Conservation (phyloP, 345 rosid genomes). For the Acer negundo region DNA sequence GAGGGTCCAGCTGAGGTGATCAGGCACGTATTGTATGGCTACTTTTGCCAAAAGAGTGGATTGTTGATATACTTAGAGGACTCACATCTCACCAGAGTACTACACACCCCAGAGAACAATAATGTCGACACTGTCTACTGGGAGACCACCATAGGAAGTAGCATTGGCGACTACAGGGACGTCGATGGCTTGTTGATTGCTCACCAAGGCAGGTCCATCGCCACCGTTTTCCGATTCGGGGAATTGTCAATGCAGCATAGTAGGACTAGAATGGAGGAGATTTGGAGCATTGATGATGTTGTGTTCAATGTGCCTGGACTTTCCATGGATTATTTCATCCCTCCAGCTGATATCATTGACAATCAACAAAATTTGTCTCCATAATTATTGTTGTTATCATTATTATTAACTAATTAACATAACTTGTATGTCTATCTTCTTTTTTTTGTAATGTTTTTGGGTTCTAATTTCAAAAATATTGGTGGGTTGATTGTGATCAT, state of each 20-base stretch:
- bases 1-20: constrained; percentile 91
- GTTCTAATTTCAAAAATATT: constrained; percentile 6
- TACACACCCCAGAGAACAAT: constrained; percentile 49
- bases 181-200: constrained; percentile 81
- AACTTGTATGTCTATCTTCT: neutral
- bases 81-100: constrained; percentile 88
- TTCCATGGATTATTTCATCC: constrained; percentile 82
- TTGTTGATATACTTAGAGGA: constrained; percentile 80
- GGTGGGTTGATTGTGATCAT: constrained; percentile 19
- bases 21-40: constrained; percentile 90
- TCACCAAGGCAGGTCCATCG: constrained; percentile 84
- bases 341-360: constrained; percentile 84
- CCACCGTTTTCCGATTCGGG: constrained; percentile 84
- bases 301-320: constrained; percentile 90
- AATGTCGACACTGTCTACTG: constrained; percentile 55
- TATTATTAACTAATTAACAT: constrained; percentile 7
- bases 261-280: constrained; percentile 87
- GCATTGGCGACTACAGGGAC: constrained; percentile 81
- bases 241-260: constrained; percentile 72
- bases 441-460: neutral
- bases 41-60: constrained; percentile 92
- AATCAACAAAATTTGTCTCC: constrained; percentile 22
- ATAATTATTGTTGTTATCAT: neutral
- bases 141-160: constrained; percentile 94
- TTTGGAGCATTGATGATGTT: constrained; percentile 90